phyloP scores from a whole-genome alignment of 208 protist genomes.

The Trichomonas tenax region DNA sequence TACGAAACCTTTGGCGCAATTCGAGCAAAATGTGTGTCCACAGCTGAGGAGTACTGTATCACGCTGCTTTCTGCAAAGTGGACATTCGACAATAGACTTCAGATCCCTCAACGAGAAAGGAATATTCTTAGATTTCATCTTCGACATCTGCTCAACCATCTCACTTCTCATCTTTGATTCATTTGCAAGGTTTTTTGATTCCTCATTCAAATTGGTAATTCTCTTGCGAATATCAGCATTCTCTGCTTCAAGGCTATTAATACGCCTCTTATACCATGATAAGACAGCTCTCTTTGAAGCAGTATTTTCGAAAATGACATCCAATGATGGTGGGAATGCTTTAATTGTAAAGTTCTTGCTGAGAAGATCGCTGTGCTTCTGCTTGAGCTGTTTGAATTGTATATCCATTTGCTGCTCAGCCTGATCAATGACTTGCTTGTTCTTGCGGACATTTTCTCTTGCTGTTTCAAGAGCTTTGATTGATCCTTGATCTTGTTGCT shows the following conservation, averaged over 20 bases:
- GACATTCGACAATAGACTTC: neutral
- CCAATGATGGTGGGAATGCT: neutral
- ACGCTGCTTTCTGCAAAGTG: neutral
- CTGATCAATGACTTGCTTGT: neutral
- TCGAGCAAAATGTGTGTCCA: neutral
- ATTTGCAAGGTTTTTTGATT: neutral
- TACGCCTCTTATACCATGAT: neutral
- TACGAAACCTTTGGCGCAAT: neutral
- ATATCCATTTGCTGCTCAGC: neutral
- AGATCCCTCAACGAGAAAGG: neutral
- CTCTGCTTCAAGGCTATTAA: neutral
- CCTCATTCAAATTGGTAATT: neutral
- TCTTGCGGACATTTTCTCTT: neutral
- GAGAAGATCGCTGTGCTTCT: neutral
- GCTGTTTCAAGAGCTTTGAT: neutral
- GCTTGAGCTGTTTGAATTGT: neutral
- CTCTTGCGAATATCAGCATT: neutral
- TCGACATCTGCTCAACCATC: neutral
- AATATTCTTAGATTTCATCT: neutral
- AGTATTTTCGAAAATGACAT: neutral
- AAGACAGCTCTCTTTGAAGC: neutral
- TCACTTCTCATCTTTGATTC: neutral
- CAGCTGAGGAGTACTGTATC: neutral
- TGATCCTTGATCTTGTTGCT: neutral
- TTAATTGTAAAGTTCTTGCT: neutral